A percentile compares a stretch with the other conserved stretches of the same genome.
phyloP scores from a whole-genome alignment of 805 yeast genomes.

The Citeromyces nyonsensis region DNA sequence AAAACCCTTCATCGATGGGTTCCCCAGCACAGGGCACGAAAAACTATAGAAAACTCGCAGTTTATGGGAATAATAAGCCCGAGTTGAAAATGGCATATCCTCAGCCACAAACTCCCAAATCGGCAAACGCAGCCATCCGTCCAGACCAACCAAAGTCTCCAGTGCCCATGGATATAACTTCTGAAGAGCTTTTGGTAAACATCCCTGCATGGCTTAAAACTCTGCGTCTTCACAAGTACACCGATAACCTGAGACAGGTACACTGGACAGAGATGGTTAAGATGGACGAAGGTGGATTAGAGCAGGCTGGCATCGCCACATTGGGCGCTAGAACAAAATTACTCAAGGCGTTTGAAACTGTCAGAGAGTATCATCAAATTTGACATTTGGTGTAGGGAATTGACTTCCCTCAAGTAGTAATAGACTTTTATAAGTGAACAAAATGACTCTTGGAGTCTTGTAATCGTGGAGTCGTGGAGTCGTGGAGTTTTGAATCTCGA shows the following conservation, averaged over 20 bases:
- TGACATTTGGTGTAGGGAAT: conserved; percentile 1
- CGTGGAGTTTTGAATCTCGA: too few relatives aligned
- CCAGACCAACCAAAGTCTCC: conserved; percentile 17
- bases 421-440: neutral
- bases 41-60: conserved; percentile 1
- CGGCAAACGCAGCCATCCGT: conserved; percentile 2
- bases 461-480: too few relatives aligned
- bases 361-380: conserved; percentile 24
- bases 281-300: conserved; percentile 53
- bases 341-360: conserved; percentile 80
- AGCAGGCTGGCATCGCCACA: conserved; percentile 75
- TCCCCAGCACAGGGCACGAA: conserved; percentile 5
- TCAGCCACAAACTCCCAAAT: conserved; percentile 6
- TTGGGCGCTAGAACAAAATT: conserved; percentile 92
- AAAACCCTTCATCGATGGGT: conserved; percentile 6
- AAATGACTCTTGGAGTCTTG: too few relatives aligned
- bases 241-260: conserved; percentile 61
- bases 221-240: conserved; percentile 84
- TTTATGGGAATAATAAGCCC: neutral
- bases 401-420: neutral
- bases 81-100: conserved; percentile 1
- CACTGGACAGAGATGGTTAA: conserved; percentile 71
- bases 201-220: conserved; percentile 89
- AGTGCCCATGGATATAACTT: conserved; percentile 34
- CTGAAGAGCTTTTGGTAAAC: conserved; percentile 44